Evolutionary conservation across 495 filamentous ascomycete species (phyloP).

Genomic region (Lasiosphaeria miniovina): DNA sequence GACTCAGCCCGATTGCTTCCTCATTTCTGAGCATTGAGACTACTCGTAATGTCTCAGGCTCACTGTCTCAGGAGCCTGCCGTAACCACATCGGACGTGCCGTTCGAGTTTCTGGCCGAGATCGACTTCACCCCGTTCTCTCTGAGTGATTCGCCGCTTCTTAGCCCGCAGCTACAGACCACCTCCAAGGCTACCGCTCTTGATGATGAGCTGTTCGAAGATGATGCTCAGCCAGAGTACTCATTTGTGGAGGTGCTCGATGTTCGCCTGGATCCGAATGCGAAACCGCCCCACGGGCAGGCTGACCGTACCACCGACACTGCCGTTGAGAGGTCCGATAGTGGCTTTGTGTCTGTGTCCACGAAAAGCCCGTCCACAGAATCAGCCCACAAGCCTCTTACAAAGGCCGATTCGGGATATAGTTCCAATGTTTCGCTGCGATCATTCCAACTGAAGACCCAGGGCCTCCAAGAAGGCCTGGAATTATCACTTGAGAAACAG

Average conservation of each 20-base stretch:
- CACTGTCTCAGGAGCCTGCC: not conserved
- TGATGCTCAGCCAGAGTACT: slow-evolving; percentile 32
- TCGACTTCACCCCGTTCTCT: slow-evolving; percentile 31
- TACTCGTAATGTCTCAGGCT: not conserved
- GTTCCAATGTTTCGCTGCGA: slow-evolving; percentile 49
- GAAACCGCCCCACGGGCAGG: slow-evolving; percentile 29
- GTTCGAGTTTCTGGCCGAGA: slow-evolving; percentile 27
- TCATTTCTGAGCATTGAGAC: slow-evolving; percentile 18
- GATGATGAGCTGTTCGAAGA: slow-evolving; percentile 51
- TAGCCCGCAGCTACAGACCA: slow-evolving; percentile 39
- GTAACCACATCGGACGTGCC: slow-evolving; percentile 10
- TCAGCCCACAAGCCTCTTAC: slow-evolving; percentile 38
- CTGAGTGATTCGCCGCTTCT: slow-evolving; percentile 20
- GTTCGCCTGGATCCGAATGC: slow-evolving; percentile 41
- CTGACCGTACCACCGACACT: slow-evolving; percentile 8
- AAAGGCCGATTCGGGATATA: slow-evolving; percentile 57
- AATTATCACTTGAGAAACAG: slow-evolving; percentile 13
- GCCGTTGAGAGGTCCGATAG: slow-evolving; percentile 41
- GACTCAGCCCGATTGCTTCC: slow-evolving; percentile 17
- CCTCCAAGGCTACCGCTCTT: slow-evolving; percentile 44
- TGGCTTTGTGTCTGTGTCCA: slow-evolving; percentile 38
- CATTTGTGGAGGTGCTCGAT: slow-evolving; percentile 36
- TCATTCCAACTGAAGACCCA: slow-evolving; percentile 36
- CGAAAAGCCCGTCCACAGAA: slow-evolving; percentile 34
- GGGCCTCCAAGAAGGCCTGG: slow-evolving; percentile 7